Evolutionary conservation across 1,139 yeast species (phyloP), one percentile per base, ranked within the genome.

Genomic region (Meyerozyma sp.): DNA sequence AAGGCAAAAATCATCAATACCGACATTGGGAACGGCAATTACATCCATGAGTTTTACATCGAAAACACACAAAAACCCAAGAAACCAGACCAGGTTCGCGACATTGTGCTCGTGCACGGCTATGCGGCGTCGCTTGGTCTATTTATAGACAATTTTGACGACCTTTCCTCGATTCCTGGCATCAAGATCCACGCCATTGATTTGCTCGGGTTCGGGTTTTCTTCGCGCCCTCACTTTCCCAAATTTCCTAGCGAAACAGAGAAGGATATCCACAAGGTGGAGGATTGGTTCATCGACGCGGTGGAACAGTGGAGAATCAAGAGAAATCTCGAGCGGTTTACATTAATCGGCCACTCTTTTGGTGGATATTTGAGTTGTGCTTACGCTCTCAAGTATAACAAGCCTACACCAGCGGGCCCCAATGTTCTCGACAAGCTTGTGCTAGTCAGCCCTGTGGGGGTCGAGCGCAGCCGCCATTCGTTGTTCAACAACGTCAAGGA

Each of bases 311-410:
- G 98, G 98, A 73, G 98, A 50, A 58, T 59, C 35, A 68, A 66
- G 27, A 73, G 85, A 38, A 69, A 73, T 0, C 63, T 86, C 36
- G 68, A 73, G 5, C 76, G 76, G 49, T 82, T 93, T 54, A 81
- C 86, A 26, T 62, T 93, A 21, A 75, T 93, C 47, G 97, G 96
- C 1, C 98, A 93, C 63, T 90, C 98, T 0, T 80, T 90, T 55
- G 98, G 98, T 16, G 98, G 96, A 0, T 90, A 90, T 56, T 65
- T 93, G 46, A 82, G 94, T 21, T 77, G 85, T 48, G 81, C 87
- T 9, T 93, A 93, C 61, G 82, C 93, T 7, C 54, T 82, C 54
- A 82, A 82, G 52, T 84, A 88, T 58, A 70, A 72, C 52, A 61
- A 59, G 37, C 37, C 42, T 37, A 28, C 23, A 9, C 25, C 11